Evolutionary conservation across 805 yeast species (phyloP).

Genomic region (Candida palmyrensis): DNA sequence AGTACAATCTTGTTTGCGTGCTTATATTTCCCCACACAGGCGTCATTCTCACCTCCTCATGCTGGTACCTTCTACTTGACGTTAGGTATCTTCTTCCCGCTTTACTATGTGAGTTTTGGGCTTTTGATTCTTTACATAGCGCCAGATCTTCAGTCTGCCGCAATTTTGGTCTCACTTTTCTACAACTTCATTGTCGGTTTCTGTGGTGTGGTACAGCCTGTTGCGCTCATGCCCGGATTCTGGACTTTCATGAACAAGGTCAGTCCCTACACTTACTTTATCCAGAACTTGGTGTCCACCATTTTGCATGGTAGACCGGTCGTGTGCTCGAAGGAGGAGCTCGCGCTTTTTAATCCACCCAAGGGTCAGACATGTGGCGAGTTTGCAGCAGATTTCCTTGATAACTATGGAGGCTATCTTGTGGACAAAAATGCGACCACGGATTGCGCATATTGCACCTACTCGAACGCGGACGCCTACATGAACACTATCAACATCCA

Average conservation of each 20-base stretch:
- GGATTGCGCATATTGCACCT: constrained; percentile 47
- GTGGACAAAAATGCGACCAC: constrained; percentile 44
- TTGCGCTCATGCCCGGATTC: constrained; percentile 62
- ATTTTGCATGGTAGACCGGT: constrained; percentile 47
- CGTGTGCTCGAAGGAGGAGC: constrained; percentile 23
- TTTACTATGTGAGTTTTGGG: constrained; percentile 29
- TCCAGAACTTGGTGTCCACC: constrained; percentile 48
- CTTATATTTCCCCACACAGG: constrained; percentile 46
- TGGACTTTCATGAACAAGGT: constrained; percentile 81
- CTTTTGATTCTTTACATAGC: constrained; percentile 47
- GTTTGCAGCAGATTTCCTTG: constrained; percentile 43
- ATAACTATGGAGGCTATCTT: constrained; percentile 50
- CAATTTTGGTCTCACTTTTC: constrained; percentile 50
- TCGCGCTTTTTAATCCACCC: constrained; percentile 35
- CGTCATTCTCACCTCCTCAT: constrained; percentile 37
- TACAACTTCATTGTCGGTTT: constrained; percentile 57
- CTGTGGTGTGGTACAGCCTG: constrained; percentile 65
- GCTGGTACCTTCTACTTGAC: constrained; percentile 30
- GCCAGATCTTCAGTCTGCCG: constrained; percentile 65
- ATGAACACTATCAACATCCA: constrained; percentile 38
- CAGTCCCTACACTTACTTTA: constrained; percentile 69
- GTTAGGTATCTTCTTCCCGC: constrained; percentile 21
- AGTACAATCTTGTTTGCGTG: constrained; percentile 31
- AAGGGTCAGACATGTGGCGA: constrained; percentile 59
- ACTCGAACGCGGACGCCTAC: constrained; percentile 42